phyloP scores from a whole-genome alignment of 2,329 filamentous ascomycete species.

The Sordariomycetes sp. region DNA sequence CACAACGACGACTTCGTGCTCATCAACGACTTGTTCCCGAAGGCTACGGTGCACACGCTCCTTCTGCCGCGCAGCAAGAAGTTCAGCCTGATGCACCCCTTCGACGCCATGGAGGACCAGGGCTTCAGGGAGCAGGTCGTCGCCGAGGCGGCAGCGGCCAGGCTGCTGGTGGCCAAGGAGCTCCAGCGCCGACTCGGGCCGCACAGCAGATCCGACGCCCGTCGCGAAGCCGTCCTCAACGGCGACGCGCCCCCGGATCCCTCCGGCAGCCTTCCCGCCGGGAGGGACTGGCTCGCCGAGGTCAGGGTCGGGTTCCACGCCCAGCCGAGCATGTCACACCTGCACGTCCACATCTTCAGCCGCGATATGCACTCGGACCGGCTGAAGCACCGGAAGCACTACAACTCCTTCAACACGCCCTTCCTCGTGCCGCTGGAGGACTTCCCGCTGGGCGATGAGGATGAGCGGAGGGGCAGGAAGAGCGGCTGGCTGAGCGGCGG shows the following conservation, averaged over 20 bases:
- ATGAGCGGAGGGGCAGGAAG: slow-evolving; percentile 46
- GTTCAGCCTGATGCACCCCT: slow-evolving; percentile 60
- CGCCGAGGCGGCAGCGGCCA: slow-evolving; percentile 51
- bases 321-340: slow-evolving; percentile 81
- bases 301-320: slow-evolving; percentile 76
- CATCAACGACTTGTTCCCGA: slow-evolving; percentile 80
- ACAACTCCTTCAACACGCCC: slow-evolving; percentile 79
- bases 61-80: slow-evolving; percentile 66
- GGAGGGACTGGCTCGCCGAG: slow-evolving; percentile 70
- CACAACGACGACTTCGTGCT: slow-evolving; percentile 61
- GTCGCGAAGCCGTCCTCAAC: slow-evolving; percentile 58
- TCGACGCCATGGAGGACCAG: slow-evolving; percentile 64
- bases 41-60: slow-evolving; percentile 75
- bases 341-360: slow-evolving; percentile 84
- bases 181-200: slow-evolving; percentile 59
- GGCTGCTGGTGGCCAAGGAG: slow-evolving; percentile 61
- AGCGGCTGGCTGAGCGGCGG: slow-evolving; percentile 54
- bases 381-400: slow-evolving; percentile 77
- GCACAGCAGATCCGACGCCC: slow-evolving; percentile 52
- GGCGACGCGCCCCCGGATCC: slow-evolving; percentile 29
- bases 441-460: slow-evolving; percentile 63
- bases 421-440: slow-evolving; percentile 75
- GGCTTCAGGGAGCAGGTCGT: slow-evolving; percentile 58
- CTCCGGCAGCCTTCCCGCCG: slow-evolving; percentile 46
- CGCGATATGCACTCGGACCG: slow-evolving; percentile 65